These are phyloP conservation scores for Mycena leptocephala DNA, from an alignment of 768 basidiomycete species.

Conservation along the genomic window DNA sequence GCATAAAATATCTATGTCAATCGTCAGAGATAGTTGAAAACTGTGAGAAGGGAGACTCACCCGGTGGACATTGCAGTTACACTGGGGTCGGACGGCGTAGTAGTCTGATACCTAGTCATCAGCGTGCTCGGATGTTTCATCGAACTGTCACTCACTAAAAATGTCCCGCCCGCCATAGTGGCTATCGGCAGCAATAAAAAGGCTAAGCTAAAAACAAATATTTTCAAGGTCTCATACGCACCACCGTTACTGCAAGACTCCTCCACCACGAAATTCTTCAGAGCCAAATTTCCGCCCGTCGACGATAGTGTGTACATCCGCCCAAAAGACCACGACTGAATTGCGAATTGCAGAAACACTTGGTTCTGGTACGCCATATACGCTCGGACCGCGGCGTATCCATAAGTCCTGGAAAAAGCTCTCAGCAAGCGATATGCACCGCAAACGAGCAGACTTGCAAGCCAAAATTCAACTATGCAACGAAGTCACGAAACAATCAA, in stretches of 20 bases:
- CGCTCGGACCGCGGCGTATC: constrained; percentile 25
- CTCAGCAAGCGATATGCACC: neutral
- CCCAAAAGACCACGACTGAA: constrained; percentile 25
- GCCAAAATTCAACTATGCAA: neutral
- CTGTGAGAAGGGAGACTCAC: neutral
- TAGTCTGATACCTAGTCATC: neutral
- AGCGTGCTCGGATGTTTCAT: neutral
- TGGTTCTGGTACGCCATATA: constrained; percentile 18
- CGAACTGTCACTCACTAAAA: neutral
- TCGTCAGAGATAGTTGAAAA: neutral
- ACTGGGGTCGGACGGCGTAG: neutral
- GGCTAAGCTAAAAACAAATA: neutral
- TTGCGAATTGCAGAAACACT: constrained; percentile 19
- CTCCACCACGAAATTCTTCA: neutral
- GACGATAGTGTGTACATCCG: constrained; percentile 15
- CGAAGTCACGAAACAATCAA: neutral
- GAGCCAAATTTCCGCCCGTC: neutral
- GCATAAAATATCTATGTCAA: constrained; percentile 4
- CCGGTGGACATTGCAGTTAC: constrained; percentile 28
- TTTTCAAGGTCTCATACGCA: neutral
- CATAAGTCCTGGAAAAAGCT: constrained; percentile 7
- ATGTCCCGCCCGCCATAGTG: constrained; percentile 15
- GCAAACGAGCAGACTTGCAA: neutral
- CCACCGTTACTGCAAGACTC: neutral
- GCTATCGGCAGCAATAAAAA: neutral